Evolutionary conservation across 2,329 filamentous ascomycete genomes (phyloP), one percentile per base, ranked within the genome.

Genomic region (Pestalotiopsis sp.): DNA sequence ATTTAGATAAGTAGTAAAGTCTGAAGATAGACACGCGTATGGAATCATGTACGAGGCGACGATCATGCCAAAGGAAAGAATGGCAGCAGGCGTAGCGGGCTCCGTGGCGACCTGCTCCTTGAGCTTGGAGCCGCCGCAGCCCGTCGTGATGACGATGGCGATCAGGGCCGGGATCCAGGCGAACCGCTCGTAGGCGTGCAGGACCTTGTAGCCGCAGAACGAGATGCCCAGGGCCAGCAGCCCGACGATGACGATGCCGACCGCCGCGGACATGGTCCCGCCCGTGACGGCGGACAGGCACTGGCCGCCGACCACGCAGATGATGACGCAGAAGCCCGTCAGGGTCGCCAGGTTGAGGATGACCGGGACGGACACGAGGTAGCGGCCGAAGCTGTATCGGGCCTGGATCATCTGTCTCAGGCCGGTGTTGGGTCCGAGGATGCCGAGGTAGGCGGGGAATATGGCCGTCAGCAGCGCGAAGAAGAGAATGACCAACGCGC

Each of bases 331-430:
- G 79, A 91, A 91, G n/a, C 88, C 88, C 3, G 84, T 87, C 2
- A 91, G 80, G 0, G 88, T 91, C 14, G 88, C 88, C 27, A 91
- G 80, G 73, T 91, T 91, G 69, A 91, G 81, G 11, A 91, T 74
- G 2, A 90, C 86, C 2, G 88, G 85, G n/a, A 91, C 75, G 0
- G 85, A 86, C 41, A 90, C 86, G 23, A 88, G 79, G 73, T 89
- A 90, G 55, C 85, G 83, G 20, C 87, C 88, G 74, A 90, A 92
- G 55, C 85, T 87, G 76, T 87, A 91, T 25, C 90, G 82, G 3
- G 90, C 89, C 72, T 90, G 88, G 7, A 91, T 85, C 84, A 91
- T 89, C 77, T 91, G 89, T 17, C 89, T 83, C 84, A 91, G 86
- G 57, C 89, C 90, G 11, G 88, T 90, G 77, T 86, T 86, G 3